Base-by-base conservation (phyloP, 139 green algal species). In the Pleodorina starrii region DNA sequence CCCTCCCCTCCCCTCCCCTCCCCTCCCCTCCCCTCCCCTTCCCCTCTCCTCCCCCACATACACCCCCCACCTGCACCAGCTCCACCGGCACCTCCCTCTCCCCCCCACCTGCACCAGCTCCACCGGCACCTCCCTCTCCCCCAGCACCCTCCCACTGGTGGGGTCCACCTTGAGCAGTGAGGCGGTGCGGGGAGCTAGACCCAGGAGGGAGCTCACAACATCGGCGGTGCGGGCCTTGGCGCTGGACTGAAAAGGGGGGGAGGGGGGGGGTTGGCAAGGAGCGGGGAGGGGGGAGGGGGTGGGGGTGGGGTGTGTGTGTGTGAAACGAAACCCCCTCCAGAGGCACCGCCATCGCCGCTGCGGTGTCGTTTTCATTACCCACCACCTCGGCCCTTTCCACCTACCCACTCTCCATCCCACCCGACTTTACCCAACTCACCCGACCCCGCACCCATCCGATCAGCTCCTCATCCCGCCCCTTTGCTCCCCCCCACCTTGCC, bases 191-290 rank as follows among this genome's bases (percentile, higher is more conserved):
- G 97, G 96, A 36, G 95, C 94, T 66, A 99, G 94, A 42, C 93
- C 74, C 84, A 98, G 90, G 78, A 99, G 94, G 74, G 94, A 95
- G 9, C 86, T 79, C 63, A 99, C 95, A 32, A 97, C 97, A n/a
- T 98, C 95, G 27, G 74, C 91, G 5, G 91, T 95, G 7, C 90
- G 87, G 0, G 74, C 82, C 75, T 93, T 93, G 42, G 90, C 90
- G 46, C 46, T 63, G 40, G 60, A 87, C 80, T 87, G 57, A 60
- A 32, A 12, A 43, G n/a, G 23, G 43, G 44, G 19, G 42, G 43
- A 57, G 72, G 57, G 4, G 72, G 29, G n/a, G n/a, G n/a, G n/a
- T n/a, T n/a, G n/a, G n/a, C n/a, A n/a, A n/a, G n/a, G n/a, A n/a
- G n/a, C n/a, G n/a, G n/a, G n/a, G n/a, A n/a, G n/a, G n/a, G n/a